Percentiles rank a stretch among this genome's conserved stretches.
Evolutionary conservation across 495 filamentous ascomycete genomes (phyloP).

Genomic region (Wilcoxina mikolae): DNA sequence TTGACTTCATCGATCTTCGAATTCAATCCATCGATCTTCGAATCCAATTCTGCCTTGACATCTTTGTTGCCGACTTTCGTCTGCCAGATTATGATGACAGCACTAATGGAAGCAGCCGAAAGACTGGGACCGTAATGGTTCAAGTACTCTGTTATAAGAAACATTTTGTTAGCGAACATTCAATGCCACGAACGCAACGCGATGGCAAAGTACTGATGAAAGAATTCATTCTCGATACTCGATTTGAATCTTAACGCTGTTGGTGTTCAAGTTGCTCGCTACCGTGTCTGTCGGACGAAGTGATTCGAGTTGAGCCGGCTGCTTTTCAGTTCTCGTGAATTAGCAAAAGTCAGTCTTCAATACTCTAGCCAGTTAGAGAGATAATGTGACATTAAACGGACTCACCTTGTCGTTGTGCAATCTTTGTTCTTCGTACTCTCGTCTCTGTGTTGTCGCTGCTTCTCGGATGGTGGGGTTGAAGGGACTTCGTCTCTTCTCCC

Average conservation of each 20-base stretch:
- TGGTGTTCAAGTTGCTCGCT: not conserved
- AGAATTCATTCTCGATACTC: not conserved
- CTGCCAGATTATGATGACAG: not conserved
- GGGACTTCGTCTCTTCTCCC: not conserved
- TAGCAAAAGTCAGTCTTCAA: not conserved
- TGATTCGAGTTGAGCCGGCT: not conserved
- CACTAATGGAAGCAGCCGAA: not conserved
- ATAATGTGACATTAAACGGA: slow-evolving; percentile 1
- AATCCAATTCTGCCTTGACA: not conserved
- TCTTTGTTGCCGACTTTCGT: not conserved
- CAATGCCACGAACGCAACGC: not conserved
- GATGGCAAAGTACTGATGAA: not conserved
- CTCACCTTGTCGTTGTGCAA: slow-evolving; percentile 3
- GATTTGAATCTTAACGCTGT: not conserved
- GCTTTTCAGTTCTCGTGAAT: not conserved
- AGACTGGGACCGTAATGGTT: not conserved
- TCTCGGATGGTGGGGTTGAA: not conserved
- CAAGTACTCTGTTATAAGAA: not conserved
- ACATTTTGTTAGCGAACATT: not conserved
- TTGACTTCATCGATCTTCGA: not conserved
- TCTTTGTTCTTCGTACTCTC: slow-evolving; percentile 3
- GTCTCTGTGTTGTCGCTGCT: no score
- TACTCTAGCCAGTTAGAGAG: not conserved
- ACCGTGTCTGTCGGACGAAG: slow-evolving; percentile 1
- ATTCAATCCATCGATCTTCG: not conserved